phyloP scores from a whole-genome alignment of 2,329 filamentous ascomycete genomes.

The Myriosclerotinia scirpicola region DNA sequence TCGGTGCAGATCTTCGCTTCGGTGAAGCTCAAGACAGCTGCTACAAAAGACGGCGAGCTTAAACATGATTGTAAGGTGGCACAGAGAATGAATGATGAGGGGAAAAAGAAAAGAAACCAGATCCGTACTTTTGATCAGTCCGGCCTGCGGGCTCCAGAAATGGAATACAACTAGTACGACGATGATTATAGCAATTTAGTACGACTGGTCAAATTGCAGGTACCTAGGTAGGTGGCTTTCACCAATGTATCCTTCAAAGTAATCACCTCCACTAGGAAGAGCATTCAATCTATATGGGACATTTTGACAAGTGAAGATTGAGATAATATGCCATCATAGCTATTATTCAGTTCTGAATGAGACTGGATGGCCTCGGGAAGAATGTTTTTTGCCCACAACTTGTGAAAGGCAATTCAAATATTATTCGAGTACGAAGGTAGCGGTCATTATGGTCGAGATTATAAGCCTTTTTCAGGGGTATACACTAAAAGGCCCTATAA shows the following conservation, averaged over 20 bases:
- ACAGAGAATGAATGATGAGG: neutral
- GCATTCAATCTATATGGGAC: neutral
- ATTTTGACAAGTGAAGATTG: neutral
- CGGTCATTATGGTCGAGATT: too few relatives aligned
- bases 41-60: neutral
- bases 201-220: neutral
- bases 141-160: neutral
- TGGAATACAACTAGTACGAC: neutral
- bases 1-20: constrained; percentile 18
- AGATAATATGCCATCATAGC: neutral
- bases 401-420: neutral
- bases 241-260: neutral
- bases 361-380: neutral
- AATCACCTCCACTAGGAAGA: neutral
- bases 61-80: constrained; percentile 2
- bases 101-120: too few relatives aligned
- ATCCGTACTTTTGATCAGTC: neutral
- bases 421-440: too few relatives aligned
- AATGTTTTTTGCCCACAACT: neutral
- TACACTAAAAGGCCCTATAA: too few relatives aligned
- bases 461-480: too few relatives aligned
- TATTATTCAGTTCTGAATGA: too few relatives aligned
- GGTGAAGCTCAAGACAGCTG: neutral
- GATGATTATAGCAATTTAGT: neutral
- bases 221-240: neutral